Conservation (phyloP, 108 stramenopile genomes). For the Nitzschia inconspicua region DNA sequence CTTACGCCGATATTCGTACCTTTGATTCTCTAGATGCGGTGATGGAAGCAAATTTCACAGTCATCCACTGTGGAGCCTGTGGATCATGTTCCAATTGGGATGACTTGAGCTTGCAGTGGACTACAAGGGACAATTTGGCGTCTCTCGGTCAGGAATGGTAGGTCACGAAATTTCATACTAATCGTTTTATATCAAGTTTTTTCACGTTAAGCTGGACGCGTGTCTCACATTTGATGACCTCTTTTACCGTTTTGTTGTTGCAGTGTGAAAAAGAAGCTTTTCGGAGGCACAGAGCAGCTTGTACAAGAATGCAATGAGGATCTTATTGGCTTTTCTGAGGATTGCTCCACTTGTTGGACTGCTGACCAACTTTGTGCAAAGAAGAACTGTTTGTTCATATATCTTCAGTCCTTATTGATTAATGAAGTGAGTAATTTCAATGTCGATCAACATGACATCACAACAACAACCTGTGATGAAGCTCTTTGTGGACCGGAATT, state of each 20-base stretch:
- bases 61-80: constrained; percentile 56
- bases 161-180: no score
- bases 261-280: constrained; percentile 23
- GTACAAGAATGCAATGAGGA: constrained; percentile 38
- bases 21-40: constrained; percentile 37
- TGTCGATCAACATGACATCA: constrained; percentile 42
- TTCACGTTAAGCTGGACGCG: neutral
- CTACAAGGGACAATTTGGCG: constrained; percentile 28
- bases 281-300: constrained; percentile 39
- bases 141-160: constrained; percentile 18
- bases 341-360: constrained; percentile 52
- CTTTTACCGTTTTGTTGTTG: neutral
- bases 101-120: constrained; percentile 39
- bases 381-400: constrained; percentile 48
- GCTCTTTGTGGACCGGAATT: constrained; percentile 47
- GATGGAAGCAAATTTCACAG: constrained; percentile 32
- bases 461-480: constrained; percentile 48
- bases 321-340: constrained; percentile 33
- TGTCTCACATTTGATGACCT: neutral
- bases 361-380: constrained; percentile 51
- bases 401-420: constrained; percentile 44
- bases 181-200: no score
- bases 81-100: constrained; percentile 52
- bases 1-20: constrained; percentile 45
- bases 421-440: constrained; percentile 43